Conservation (phyloP, 2,329 filamentous ascomycete genomes). For the Karstenula rhodostoma region DNA sequence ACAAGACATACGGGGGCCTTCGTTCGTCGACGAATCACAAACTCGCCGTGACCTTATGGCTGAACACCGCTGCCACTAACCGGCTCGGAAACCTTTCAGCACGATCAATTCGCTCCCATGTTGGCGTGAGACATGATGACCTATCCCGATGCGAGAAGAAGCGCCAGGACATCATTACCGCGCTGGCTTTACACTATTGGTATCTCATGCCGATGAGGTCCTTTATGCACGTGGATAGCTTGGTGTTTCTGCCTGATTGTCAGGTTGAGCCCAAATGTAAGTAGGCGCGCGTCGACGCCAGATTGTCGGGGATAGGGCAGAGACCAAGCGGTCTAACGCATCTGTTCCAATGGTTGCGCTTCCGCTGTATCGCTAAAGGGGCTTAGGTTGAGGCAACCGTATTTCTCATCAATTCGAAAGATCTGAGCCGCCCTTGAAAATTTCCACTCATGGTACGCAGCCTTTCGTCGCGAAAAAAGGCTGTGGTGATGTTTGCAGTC, state of each 20-base stretch:
- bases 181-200: not conserved
- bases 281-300: not conserved
- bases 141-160: no score
- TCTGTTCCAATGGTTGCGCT: not conserved
- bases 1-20: not conserved
- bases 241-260: constrained; percentile 1
- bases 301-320: not conserved
- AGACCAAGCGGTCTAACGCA: not conserved
- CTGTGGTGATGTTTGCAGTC: no score
- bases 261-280: not conserved
- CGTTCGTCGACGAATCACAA: not conserved
- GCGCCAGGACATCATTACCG: not conserved
- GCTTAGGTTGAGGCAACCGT: no score
- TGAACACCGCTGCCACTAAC: not conserved
- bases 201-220: not conserved
- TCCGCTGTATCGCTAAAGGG: not conserved
- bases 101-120: not conserved
- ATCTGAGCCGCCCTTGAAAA: no score
- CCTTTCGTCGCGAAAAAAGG: no score
- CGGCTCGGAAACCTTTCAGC: not conserved
- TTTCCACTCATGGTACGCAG: no score
- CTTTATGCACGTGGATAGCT: not conserved
- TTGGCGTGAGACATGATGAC: no score
- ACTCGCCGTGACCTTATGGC: not conserved
- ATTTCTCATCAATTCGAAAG: no score